These are phyloP conservation scores for Fusarium verticillioides DNA, from an alignment of 2,329 filamentous ascomycete genomes.

Conservation along the genomic window DNA sequence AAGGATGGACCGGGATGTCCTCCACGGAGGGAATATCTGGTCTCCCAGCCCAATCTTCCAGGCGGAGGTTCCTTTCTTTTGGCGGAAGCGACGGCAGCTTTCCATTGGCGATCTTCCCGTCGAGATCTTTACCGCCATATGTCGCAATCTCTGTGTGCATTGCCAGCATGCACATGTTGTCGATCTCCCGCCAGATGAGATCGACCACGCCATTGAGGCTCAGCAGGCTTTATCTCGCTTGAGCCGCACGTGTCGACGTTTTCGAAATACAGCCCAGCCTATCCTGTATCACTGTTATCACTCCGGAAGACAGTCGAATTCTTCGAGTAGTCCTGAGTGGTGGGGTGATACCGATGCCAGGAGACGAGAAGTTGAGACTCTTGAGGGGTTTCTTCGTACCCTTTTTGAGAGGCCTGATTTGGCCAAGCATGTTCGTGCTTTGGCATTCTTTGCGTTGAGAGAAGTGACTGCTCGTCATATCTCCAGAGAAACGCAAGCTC, in stretches of 20 bases:
- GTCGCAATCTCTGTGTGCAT: conserved; percentile 42
- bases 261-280: conserved; percentile 38
- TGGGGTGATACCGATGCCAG: conserved; percentile 18
- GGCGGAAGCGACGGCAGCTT: conserved; percentile 20
- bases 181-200: conserved; percentile 39
- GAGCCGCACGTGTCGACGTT: conserved; percentile 42
- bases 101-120: conserved; percentile 39
- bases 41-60: conserved; percentile 23
- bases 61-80: conserved; percentile 15
- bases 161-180: conserved; percentile 42
- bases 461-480: conserved; percentile 23
- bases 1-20: conserved; percentile 38
- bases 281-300: conserved; percentile 44
- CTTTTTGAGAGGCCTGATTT: conserved; percentile 41
- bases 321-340: conserved; percentile 19
- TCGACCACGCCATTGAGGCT: conserved; percentile 36
- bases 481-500: conserved; percentile 32
- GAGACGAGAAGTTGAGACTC: conserved; percentile 30
- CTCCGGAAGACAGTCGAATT: conserved; percentile 34
- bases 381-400: conserved; percentile 40
- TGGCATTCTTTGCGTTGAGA: conserved; percentile 40
- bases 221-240: conserved; percentile 44
- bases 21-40: conserved; percentile 31
- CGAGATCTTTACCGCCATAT: conserved; percentile 44
- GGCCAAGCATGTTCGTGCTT: conserved; percentile 39